Conservation (phyloP, 1,139 yeast species). For the Lodderomyces beijingensis region DNA sequence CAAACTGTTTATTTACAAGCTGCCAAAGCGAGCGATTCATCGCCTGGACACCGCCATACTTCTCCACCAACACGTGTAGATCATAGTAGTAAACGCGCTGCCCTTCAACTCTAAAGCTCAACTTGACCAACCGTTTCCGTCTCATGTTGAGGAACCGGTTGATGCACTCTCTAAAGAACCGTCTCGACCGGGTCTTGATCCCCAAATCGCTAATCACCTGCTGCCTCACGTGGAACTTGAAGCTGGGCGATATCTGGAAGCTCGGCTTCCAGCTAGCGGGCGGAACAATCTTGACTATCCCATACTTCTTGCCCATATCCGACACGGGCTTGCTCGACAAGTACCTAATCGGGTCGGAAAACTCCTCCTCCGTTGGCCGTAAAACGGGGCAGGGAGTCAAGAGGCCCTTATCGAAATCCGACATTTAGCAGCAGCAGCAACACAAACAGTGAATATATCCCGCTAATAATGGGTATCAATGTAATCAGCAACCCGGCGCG, state of each 20-base stretch:
- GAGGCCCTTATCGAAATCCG: constrained; percentile 22
- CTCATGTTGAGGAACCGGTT: constrained; percentile 53
- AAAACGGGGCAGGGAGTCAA: constrained; percentile 52
- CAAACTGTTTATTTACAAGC: constrained; percentile 24
- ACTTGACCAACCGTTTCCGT: constrained; percentile 24
- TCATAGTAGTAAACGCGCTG: constrained; percentile 49
- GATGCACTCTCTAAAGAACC: constrained; percentile 56
- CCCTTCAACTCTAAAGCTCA: constrained; percentile 20
- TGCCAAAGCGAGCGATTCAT: constrained; percentile 30
- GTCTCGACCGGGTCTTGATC: constrained; percentile 55
- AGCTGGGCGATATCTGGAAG: constrained; percentile 49
- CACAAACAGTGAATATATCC: neutral
- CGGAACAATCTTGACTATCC: constrained; percentile 63
- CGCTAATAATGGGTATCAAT: neutral
- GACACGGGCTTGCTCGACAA: constrained; percentile 49
- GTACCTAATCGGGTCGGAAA: constrained; percentile 57
- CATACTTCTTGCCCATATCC: constrained; percentile 54
- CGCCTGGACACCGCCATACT: constrained; percentile 20
- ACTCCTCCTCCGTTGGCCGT: constrained; percentile 51
- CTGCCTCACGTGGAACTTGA: constrained; percentile 61
- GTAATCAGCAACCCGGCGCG: neutral
- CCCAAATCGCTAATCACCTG: constrained; percentile 65
- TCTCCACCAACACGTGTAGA: constrained; percentile 44
- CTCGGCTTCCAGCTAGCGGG: constrained; percentile 54
- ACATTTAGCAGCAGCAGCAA: constrained; percentile 3